Conservation (phyloP, 2,329 filamentous ascomycete species). For the Ophiostoma piceae region DNA sequence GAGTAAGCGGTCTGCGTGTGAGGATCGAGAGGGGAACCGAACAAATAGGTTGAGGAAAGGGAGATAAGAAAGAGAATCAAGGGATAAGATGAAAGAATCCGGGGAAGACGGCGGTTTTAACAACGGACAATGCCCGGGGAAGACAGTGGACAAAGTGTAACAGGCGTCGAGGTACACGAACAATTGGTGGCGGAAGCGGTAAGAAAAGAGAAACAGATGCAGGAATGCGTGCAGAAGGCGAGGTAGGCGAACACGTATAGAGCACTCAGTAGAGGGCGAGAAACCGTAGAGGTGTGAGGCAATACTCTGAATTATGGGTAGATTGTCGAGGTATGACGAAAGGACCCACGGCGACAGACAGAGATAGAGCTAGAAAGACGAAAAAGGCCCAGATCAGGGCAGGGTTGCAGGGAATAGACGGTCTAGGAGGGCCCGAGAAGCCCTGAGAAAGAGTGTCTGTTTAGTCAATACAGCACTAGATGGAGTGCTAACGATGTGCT, state of each 20-base stretch:
- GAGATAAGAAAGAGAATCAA: not conserved
- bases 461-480: too few relatives aligned
- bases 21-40: not conserved
- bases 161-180: not conserved
- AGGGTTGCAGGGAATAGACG: not conserved
- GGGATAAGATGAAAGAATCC: not conserved
- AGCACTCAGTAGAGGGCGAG: not conserved
- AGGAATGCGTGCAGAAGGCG: too few relatives aligned
- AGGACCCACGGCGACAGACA: not conserved
- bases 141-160: not conserved
- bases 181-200: not conserved
- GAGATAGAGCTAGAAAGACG: not conserved
- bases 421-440: not conserved
- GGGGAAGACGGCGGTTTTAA: not conserved
- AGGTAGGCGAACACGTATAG: not conserved
- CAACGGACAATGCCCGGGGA: not conserved
- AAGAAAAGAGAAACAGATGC: not conserved
- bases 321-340: constrained; percentile 7
- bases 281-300: not conserved
- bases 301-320: not conserved
- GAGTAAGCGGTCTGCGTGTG: not conserved
- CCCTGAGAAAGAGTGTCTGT: too few relatives aligned
- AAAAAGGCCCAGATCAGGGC: constrained; percentile 1
- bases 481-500: not conserved
- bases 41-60: not conserved